phyloP scores from a whole-genome alignment of 495 filamentous ascomycete species.

The Neurospora pannonica region DNA sequence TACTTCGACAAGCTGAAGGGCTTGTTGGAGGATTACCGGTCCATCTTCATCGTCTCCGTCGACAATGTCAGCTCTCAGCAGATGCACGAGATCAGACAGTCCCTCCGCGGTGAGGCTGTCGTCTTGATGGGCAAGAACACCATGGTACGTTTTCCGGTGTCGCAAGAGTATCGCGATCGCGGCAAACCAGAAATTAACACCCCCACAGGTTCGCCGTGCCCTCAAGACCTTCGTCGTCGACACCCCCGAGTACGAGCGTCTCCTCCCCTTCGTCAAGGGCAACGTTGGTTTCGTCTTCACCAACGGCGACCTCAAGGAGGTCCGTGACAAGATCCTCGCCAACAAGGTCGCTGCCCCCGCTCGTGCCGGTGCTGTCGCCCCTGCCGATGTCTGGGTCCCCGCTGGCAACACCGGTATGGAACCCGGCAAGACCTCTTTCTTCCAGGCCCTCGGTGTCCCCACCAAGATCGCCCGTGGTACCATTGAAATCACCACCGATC shows the following conservation, averaged over 20 bases:
- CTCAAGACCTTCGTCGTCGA: constrained; percentile 90
- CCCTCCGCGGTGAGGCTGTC: constrained; percentile 79
- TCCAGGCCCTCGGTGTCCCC: constrained; percentile 99
- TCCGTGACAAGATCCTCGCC: constrained; percentile 85
- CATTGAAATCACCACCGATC: constrained; percentile 97
- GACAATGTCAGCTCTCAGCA: constrained; percentile 98
- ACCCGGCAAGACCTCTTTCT: constrained; percentile 99
- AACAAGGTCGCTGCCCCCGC: constrained; percentile 97
- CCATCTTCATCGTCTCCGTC: constrained; percentile 93
- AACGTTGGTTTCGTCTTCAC: constrained; percentile 99
- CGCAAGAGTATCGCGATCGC: background rate
- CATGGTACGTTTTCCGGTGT: constrained; percentile 56
- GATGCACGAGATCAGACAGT: constrained; percentile 98
- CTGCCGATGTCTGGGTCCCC: constrained; percentile 80
- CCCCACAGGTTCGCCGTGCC: constrained; percentile 87
- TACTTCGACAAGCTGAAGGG: constrained; percentile 99
- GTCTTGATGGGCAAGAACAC: constrained; percentile 99
- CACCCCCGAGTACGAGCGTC: constrained; percentile 91
- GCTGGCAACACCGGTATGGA: constrained; percentile 99
- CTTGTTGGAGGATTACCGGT: constrained; percentile 83
- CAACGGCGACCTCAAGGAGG: constrained; percentile 84
- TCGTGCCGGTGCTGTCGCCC: constrained; percentile 91
- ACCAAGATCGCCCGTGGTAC: constrained; percentile 99
- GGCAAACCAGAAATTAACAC: background rate
- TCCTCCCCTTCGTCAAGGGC: constrained; percentile 90